Evolutionary conservation across 305 asterid genomes (phyloP).

Genomic region (Coffea humblotiana): DNA sequence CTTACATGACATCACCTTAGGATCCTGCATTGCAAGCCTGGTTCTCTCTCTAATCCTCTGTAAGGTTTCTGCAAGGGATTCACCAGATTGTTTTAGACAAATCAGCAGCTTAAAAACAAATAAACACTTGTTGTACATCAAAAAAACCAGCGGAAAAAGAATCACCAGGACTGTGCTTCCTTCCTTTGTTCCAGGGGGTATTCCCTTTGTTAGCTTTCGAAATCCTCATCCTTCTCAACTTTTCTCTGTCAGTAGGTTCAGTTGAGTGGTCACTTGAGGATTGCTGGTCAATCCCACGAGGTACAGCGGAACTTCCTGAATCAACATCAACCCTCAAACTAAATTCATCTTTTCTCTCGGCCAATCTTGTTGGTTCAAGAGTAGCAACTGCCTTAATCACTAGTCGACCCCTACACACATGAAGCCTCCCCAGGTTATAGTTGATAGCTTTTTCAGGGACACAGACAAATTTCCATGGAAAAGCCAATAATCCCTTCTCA

Average conservation of each 20-base stretch:
- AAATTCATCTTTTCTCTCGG: conserved; percentile 30
- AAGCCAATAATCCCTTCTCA: conserved; percentile 36
- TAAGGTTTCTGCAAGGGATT: conserved; percentile 67
- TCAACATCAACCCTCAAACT: conserved; percentile 45
- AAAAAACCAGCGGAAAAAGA: conserved; percentile 1
- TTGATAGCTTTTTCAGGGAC: conserved; percentile 34
- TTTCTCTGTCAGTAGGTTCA: conserved; percentile 60
- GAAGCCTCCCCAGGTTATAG: conserved; percentile 31
- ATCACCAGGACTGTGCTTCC: conserved; percentile 86
- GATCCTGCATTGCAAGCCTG: conserved; percentile 93
- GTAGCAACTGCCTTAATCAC: conserved; percentile 68
- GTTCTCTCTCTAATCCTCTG: conserved; percentile 82
- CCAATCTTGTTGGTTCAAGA: conserved; percentile 46
- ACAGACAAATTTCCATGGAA: conserved; percentile 42
- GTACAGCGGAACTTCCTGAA: conserved; percentile 33
- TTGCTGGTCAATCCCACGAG: conserved; percentile 27
- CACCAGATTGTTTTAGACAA: conserved; percentile 11
- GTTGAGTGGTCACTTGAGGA: conserved; percentile 46
- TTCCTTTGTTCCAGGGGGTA: conserved; percentile 94
- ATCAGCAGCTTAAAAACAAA: conserved; percentile 4
- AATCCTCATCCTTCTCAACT: conserved; percentile 85
- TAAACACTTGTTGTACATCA: background rate
- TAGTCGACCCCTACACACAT: conserved; percentile 45
- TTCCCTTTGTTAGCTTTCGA: conserved; percentile 94
- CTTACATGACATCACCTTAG: conserved; percentile 98